A percentile compares a stretch with the other conserved stretches of the same genome.
Evolutionary conservation across 2,329 filamentous ascomycete species (phyloP).

Genomic region (Fusarium guadeloupense): DNA sequence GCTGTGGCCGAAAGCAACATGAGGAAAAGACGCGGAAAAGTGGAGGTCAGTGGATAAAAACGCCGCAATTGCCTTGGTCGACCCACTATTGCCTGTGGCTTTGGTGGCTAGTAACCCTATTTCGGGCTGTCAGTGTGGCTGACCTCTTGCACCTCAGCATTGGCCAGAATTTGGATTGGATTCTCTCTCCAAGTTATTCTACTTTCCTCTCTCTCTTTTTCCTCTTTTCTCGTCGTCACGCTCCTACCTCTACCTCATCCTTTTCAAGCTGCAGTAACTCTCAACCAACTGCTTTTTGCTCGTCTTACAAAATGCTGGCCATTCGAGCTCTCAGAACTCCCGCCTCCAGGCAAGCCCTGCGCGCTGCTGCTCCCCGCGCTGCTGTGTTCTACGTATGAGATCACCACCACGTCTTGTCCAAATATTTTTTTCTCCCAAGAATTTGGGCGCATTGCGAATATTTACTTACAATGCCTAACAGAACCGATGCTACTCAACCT

Average conservation of each 20-base stretch:
- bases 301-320: slow-evolving; percentile 78
- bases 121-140: slow-evolving; percentile 22
- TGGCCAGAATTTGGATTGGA: slow-evolving; percentile 35
- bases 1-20: slow-evolving; percentile 40
- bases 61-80: slow-evolving; percentile 25
- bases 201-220: slow-evolving; percentile 13
- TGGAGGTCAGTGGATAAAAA: slow-evolving; percentile 33
- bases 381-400: slow-evolving; percentile 52
- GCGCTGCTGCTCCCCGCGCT: slow-evolving; percentile 70
- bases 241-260: slow-evolving; percentile 10
- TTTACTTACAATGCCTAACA: slow-evolving; percentile 44
- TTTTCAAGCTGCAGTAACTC: slow-evolving; percentile 19
- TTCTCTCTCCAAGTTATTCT: slow-evolving; percentile 15
- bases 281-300: slow-evolving; percentile 32
- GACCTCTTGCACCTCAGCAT: slow-evolving; percentile 22
- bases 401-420: slow-evolving; percentile 29
- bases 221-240: slow-evolving; percentile 25
- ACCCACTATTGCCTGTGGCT: slow-evolving; percentile 33
- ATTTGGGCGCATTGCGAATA: slow-evolving; percentile 24
- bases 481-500: slow-evolving; percentile 72
- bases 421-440: not conserved
- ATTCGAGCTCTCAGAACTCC: slow-evolving; percentile 80
- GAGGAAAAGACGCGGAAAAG: slow-evolving; percentile 43
- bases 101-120: slow-evolving; percentile 35
- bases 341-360: slow-evolving; percentile 80